Evolutionary conservation across 352 stramenopile genomes (phyloP), one percentile per base, ranked within the genome.

Genomic region (Globisporangium canariense): DNA sequence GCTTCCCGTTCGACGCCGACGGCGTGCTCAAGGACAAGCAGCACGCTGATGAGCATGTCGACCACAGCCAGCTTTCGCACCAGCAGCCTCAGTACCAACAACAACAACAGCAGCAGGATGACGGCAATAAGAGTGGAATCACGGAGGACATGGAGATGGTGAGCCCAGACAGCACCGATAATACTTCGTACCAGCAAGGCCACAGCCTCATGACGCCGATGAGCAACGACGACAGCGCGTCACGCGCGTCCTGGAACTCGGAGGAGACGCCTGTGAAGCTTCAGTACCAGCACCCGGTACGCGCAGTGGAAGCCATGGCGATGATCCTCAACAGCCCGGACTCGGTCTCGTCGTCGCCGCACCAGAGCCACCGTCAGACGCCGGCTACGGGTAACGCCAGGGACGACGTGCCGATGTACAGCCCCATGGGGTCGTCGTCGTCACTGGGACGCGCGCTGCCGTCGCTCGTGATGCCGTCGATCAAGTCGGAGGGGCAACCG

Each of bases 321-420:
- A 84, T 89, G 81, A 87, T 89, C 60, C 79, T 90, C 56, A 90
- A 90, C 63, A 90, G 81, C 52, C 77, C 79, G 9, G 62, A 67
- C 18, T 67, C 54, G 32, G 32, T 58, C 32, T 62, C 62, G 30
- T 41, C 62, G 43, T 62, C 41, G 25, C 56, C 34, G 3, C 14
- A 30, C 40, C 56, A 62, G 28, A 14, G 11, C 25, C 25, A 28
- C 2, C 25, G 25, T 28, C 53, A 50, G 54, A 49, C 43, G 36
- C 32, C 38, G 28, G 28, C 36, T 2, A 41, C 22, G 41, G 14
- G 50, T 14, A 11, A 20, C 50, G 11, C 50, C 28, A 56, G 34
- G 50, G 28, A 56, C 50, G 54, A 57, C 10, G 54, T 61, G 62
- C 46, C 56, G 7, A 67, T 67, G 62, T 67, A 67, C 54, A 67